phyloP scores from a whole-genome alignment of 495 filamentous ascomycete genomes.

The Aspergillus coremiiformis region DNA sequence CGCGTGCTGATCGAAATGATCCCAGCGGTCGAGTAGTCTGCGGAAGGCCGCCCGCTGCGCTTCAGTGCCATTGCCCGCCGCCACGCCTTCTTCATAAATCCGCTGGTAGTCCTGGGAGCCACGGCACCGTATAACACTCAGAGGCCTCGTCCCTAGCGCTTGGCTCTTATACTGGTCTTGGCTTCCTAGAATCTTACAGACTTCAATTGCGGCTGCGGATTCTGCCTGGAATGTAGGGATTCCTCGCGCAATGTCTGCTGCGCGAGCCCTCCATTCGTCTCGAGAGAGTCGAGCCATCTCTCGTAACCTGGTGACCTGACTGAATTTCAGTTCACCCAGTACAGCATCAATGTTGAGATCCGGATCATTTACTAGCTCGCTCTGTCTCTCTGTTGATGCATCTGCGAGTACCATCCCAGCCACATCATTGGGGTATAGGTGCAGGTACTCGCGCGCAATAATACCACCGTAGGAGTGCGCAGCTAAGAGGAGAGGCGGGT shows the following conservation, averaged over 20 bases:
- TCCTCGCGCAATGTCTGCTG: slow-evolving; percentile 27
- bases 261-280: slow-evolving; percentile 32
- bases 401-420: slow-evolving; percentile 37
- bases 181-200: slow-evolving; percentile 21
- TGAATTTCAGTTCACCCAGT: slow-evolving; percentile 23
- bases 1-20: slow-evolving; percentile 29
- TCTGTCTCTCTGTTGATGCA: slow-evolving; percentile 29
- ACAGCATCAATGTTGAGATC: slow-evolving; percentile 28
- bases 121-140: slow-evolving; percentile 35
- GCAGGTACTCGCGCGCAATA: slow-evolving; percentile 41
- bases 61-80: slow-evolving; percentile 28
- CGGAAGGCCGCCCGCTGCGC: slow-evolving; percentile 24
- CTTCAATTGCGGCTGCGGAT: slow-evolving; percentile 9
- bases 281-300: slow-evolving; percentile 18
- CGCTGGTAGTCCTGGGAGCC: slow-evolving; percentile 24
- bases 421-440: slow-evolving; percentile 24
- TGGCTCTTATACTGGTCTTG: slow-evolving; percentile 28
- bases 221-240: slow-evolving; percentile 12
- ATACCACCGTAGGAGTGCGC: slow-evolving; percentile 48
- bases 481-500: slow-evolving; percentile 36
- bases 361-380: slow-evolving; percentile 25
- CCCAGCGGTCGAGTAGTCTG: slow-evolving; percentile 30
- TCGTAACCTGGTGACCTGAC: slow-evolving; percentile 27
- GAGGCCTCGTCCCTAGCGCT: slow-evolving; percentile 25
- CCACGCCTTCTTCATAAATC: slow-evolving; percentile 27